Conservation (phyloP, 495 filamentous ascomycete genomes). For the Talaromyces liani region DNA sequence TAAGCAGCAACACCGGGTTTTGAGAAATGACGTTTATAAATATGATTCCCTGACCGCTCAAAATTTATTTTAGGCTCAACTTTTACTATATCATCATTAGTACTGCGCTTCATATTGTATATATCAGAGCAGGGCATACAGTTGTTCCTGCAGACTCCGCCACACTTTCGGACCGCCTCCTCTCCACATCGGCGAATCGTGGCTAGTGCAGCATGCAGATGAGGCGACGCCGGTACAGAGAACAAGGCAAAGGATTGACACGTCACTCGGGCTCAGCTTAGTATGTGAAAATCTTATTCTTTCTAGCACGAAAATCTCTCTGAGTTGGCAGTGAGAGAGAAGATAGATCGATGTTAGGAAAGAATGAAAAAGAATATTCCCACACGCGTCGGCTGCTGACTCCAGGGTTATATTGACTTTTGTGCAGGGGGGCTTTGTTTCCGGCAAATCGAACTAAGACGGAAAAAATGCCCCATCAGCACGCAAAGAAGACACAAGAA, state of each 20-base stretch:
- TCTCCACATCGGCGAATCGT: conserved; percentile 8
- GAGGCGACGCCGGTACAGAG: conserved; percentile 4
- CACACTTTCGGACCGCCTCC: conserved; percentile 1
- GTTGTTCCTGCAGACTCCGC: conserved; percentile 7
- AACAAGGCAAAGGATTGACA: conserved; percentile 3
- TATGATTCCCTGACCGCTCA: neutral
- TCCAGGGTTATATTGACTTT: conserved; percentile 8
- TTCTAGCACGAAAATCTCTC: neutral
- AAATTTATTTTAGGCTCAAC: neutral
- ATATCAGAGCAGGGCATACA: neutral
- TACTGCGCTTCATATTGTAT: neutral
- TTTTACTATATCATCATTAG: conserved; percentile 3
- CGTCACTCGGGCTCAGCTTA: conserved; percentile 9
- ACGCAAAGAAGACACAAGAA: neutral
- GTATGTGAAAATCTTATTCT: neutral
- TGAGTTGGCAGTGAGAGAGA: neutral
- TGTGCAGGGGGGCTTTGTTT: neutral
- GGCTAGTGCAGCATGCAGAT: conserved; percentile 10
- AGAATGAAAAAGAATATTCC: neutral
- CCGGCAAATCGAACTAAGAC: neutral
- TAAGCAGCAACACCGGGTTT: neutral
- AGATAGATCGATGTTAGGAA: neutral
- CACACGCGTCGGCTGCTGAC: neutral
- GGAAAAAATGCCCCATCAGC: neutral
- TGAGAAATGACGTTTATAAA: neutral